These are phyloP conservation scores for Neurospora pannonica DNA, from an alignment of 495 filamentous ascomycete species.

Conservation along the genomic window DNA sequence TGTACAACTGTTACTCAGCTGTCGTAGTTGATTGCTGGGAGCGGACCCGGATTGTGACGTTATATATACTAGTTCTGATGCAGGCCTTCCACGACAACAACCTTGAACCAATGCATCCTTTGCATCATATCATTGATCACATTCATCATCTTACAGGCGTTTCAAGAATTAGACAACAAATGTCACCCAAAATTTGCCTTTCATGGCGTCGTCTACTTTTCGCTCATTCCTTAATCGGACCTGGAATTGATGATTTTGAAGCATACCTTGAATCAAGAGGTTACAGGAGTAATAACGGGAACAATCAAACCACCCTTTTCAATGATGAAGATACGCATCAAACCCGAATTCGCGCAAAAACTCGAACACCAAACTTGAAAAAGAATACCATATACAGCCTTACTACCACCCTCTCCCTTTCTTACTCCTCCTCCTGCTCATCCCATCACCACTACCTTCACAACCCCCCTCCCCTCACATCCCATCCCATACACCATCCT, in stretches of 20 bases:
- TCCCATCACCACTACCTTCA: no score
- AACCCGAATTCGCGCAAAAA: not conserved
- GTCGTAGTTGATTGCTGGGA: not conserved
- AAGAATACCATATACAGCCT: not conserved
- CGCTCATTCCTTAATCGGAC: no score
- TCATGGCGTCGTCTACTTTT: no score
- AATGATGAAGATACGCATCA: not conserved
- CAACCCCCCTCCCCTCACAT: no score
- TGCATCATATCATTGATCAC: no score
- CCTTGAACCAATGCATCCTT: no score
- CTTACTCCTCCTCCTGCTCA: no score
- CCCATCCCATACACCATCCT: not conserved
- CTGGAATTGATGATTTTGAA: not conserved
- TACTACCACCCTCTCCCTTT: not conserved
- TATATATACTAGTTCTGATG: not conserved
- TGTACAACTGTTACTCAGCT: not conserved
- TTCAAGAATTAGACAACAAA: no score
- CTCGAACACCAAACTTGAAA: not conserved
- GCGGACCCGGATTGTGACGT: accelerated
- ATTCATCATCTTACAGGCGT: not conserved
- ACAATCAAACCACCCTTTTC: not conserved
- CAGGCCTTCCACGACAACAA: no score
- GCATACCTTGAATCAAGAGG: not conserved
- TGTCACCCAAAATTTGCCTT: no score
- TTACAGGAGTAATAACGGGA: not conserved